Conservation (phyloP, 768 basidiomycete species). For the Rhizopogon sp. region DNA sequence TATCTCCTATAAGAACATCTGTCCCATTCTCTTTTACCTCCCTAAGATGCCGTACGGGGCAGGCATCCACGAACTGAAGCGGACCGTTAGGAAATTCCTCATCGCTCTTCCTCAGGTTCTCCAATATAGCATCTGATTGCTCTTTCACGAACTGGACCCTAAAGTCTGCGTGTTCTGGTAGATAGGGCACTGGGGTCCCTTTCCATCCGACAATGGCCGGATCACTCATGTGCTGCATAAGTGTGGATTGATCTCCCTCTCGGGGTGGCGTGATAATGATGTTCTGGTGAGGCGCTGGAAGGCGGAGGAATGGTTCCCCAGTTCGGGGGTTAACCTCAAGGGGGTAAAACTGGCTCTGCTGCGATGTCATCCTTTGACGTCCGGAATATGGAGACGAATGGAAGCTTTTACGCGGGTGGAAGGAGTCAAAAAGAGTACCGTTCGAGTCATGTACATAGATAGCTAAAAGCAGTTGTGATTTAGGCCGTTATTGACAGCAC, state of each 20-base stretch:
- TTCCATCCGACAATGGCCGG: constrained; percentile 36
- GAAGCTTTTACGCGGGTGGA: background rate
- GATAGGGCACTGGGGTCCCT: constrained; percentile 53
- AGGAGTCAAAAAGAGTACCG: background rate
- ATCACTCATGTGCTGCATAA: constrained; percentile 46
- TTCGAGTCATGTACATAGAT: background rate
- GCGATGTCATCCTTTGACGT: background rate
- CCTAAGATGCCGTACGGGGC: constrained; percentile 47
- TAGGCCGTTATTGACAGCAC: no score
- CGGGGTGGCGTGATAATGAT: constrained; percentile 61
- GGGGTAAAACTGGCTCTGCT: constrained; percentile 25
- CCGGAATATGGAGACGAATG: background rate
- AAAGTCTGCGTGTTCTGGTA: constrained; percentile 30
- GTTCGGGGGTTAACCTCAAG: constrained; percentile 37
- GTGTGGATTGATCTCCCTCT: constrained; percentile 32
- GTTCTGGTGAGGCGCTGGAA: constrained; percentile 43
- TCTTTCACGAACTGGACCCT: constrained; percentile 28
- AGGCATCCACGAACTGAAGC: constrained; percentile 33
- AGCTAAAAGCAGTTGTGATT: no score
- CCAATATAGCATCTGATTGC: constrained; percentile 16
- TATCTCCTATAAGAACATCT: constrained; percentile 47
- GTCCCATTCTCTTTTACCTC: constrained; percentile 52
- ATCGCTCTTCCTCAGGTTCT: constrained; percentile 15
- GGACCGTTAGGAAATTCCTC: constrained; percentile 12
- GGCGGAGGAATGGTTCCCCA: constrained; percentile 52